A percentile compares a stretch with the other conserved stretches of the same genome.
Conservation (phyloP, 2,329 filamentous ascomycete species). For the Xylaria sp. region DNA sequence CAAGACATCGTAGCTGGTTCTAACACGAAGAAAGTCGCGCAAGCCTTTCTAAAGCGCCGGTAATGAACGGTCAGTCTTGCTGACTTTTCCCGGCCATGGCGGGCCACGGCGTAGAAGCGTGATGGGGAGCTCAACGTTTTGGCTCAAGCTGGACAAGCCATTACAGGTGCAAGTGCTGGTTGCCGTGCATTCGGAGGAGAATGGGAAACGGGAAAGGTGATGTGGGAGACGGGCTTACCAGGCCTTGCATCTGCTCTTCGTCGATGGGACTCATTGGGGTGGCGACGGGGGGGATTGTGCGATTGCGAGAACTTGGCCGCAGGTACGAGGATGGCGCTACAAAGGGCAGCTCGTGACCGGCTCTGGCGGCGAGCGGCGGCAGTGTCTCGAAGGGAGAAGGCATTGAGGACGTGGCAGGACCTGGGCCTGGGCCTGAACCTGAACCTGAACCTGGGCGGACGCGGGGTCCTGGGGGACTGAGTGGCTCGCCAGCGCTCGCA, state of each 20-base stretch:
- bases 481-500: slow-evolving; percentile 34
- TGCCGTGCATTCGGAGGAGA: neutral
- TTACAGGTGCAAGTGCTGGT: neutral
- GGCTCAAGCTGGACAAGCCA: neutral
- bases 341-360: slow-evolving; percentile 59
- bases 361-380: slow-evolving; percentile 38
- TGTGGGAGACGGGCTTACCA: too few relatives aligned
- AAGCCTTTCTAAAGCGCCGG: slow-evolving; percentile 73
- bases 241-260: slow-evolving; percentile 76
- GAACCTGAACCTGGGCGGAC: slow-evolving; percentile 16
- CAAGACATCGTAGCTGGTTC: slow-evolving; percentile 96
- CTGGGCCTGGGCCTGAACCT: neutral
- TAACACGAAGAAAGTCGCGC: slow-evolving; percentile 92
- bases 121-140: too few relatives aligned
- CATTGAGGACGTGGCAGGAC: slow-evolving; percentile 18
- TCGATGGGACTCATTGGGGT: slow-evolving; percentile 66
- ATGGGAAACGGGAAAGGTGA: slow-evolving; percentile 9
- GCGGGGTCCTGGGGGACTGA: slow-evolving; percentile 25
- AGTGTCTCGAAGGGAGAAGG: slow-evolving; percentile 24
- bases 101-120: too few relatives aligned
- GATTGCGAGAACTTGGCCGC: slow-evolving; percentile 47
- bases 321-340: slow-evolving; percentile 67
- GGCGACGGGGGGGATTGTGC: slow-evolving; percentile 49
- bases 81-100: neutral
- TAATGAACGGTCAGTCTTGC: slow-evolving; percentile 25